Percentiles rank a stretch among this genome's conserved stretches.
Evolutionary conservation across 805 yeast genomes (phyloP).

Genomic region (Schwanniomyces pseudopolymorphus): DNA sequence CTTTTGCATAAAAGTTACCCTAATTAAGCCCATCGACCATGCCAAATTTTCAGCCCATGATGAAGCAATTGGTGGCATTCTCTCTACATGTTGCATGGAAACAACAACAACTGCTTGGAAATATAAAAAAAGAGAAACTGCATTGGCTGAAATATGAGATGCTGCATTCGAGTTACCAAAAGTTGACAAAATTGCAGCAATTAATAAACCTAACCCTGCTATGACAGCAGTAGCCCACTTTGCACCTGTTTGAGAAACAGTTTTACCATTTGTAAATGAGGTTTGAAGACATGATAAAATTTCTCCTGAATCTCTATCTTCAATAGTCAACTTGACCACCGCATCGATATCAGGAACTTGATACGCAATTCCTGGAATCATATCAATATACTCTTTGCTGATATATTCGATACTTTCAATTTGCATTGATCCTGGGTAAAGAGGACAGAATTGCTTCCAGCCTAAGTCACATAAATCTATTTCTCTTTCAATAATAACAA

Average conservation of each 20-base stretch:
- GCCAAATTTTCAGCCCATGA: constrained; percentile 91
- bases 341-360: constrained; percentile 88
- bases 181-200: constrained; percentile 79
- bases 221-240: constrained; percentile 93
- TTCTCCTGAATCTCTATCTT: constrained; percentile 39
- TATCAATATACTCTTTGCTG: constrained; percentile 44
- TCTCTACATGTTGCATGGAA: constrained; percentile 79
- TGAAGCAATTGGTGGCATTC: constrained; percentile 88
- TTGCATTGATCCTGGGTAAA: constrained; percentile 78
- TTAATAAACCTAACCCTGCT: constrained; percentile 82
- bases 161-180: constrained; percentile 90
- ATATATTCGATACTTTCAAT: constrained; percentile 69
- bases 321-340: constrained; percentile 56
- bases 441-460: constrained; percentile 89
- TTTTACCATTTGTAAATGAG: constrained; percentile 71
- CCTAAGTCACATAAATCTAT: constrained; percentile 65
- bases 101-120: constrained; percentile 87
- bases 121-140: constrained; percentile 78
- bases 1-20: constrained; percentile 77
- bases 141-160: constrained; percentile 82
- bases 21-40: constrained; percentile 92
- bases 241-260: constrained; percentile 76
- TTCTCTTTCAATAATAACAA: constrained; percentile 56
- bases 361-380: constrained; percentile 83
- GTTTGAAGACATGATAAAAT: constrained; percentile 74